Conservation (phyloP, 2,329 filamentous ascomycete species). For the Aureobasidium namibiae region DNA sequence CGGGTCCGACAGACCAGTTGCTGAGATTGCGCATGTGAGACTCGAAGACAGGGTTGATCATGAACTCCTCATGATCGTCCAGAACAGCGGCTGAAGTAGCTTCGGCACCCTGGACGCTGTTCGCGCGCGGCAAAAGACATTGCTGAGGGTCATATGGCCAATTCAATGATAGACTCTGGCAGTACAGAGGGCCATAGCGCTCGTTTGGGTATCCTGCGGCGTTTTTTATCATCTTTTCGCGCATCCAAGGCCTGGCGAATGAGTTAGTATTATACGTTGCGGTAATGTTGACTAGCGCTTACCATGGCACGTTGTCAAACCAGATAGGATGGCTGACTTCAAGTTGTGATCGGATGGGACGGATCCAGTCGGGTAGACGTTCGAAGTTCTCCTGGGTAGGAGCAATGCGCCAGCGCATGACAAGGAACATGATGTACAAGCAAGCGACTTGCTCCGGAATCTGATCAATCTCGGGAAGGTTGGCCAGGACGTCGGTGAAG, state of each 20-base stretch:
- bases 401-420: slow-evolving; percentile 75
- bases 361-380: slow-evolving; percentile 64
- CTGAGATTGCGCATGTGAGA: slow-evolving; percentile 63
- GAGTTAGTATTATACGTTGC: neutral
- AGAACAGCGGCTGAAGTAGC: slow-evolving; percentile 18
- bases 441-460: slow-evolving; percentile 76
- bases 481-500: slow-evolving; percentile 74
- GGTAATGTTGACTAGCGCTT: slow-evolving; percentile 13
- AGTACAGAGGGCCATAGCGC: slow-evolving; percentile 74
- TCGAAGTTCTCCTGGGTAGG: slow-evolving; percentile 74
- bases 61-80: slow-evolving; percentile 49
- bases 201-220: slow-evolving; percentile 59
- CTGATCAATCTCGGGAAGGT: slow-evolving; percentile 66
- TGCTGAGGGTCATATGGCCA: slow-evolving; percentile 76
- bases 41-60: slow-evolving; percentile 83
- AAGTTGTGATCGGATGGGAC: slow-evolving; percentile 59
- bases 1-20: slow-evolving; percentile 64
- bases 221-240: slow-evolving; percentile 52
- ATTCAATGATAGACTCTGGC: slow-evolving; percentile 62
- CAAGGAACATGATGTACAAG: slow-evolving; percentile 76
- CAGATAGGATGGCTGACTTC: slow-evolving; percentile 64
- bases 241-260: slow-evolving; percentile 54
- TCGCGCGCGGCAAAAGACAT: slow-evolving; percentile 42
- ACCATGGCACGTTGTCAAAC: slow-evolving; percentile 75
- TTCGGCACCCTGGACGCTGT: slow-evolving; percentile 20